Conservation (phyloP, 1,284 basidiomycete species). For the Athelia sp. region DNA sequence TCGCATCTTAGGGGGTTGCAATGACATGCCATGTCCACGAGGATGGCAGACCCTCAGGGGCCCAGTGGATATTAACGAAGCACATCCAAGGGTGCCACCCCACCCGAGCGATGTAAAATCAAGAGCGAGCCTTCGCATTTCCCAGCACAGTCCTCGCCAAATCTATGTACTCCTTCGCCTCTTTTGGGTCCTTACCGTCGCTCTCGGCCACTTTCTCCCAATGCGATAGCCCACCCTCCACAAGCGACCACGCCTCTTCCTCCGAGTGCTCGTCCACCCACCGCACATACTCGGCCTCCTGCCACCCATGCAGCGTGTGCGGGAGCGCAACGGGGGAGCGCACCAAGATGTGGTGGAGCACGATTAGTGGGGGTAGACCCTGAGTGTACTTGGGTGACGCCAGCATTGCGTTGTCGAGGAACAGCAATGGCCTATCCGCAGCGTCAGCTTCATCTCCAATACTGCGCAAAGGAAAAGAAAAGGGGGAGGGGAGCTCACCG, state of each 20-base stretch:
- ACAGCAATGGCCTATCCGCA: constrained; percentile 68
- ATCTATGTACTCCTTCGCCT: constrained; percentile 51
- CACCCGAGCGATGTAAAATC: background rate
- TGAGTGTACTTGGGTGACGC: constrained; percentile 61
- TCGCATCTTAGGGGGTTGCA: too few species aligned
- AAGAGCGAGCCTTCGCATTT: constrained; percentile 19
- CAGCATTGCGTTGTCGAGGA: constrained; percentile 74
- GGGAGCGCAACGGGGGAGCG: constrained; percentile 82
- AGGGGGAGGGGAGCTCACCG: constrained; percentile 49
- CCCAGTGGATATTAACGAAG: too few species aligned
- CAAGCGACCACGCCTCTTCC: constrained; percentile 64
- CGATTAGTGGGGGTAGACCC: constrained; percentile 76
- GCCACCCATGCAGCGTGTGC: constrained; percentile 86
- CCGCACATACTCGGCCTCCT: constrained; percentile 86
- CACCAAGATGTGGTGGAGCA: constrained; percentile 90
- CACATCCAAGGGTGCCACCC: too few species aligned
- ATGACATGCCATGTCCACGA: too few species aligned
- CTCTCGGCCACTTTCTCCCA: constrained; percentile 67
- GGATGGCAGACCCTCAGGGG: too few species aligned
- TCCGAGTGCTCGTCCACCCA: constrained; percentile 81
- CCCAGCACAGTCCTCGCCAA: constrained; percentile 59
- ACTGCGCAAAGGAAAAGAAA: background rate
- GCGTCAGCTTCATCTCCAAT: constrained; percentile 6
- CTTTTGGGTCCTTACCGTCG: constrained; percentile 37
- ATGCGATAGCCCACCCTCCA: constrained; percentile 65